Evolutionary conservation across 2,329 filamentous ascomycete species (phyloP).

Genomic region (Aspergillus thermomutatus): DNA sequence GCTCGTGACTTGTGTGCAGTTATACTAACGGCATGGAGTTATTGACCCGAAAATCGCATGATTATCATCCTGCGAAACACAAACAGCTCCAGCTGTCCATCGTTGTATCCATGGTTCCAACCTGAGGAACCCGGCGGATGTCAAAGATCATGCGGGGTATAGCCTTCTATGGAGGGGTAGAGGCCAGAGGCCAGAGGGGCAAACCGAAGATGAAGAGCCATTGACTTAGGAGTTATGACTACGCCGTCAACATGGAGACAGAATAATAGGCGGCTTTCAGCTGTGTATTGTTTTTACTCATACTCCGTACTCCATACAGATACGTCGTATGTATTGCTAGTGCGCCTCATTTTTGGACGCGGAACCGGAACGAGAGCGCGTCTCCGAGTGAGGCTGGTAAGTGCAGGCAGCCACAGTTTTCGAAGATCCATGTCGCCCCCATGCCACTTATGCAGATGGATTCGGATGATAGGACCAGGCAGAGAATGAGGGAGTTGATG

Average conservation of each 20-base stretch:
- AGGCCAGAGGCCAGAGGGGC: neutral
- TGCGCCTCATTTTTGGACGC: slow-evolving; percentile 3
- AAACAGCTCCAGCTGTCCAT: neutral
- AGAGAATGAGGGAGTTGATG: slow-evolving; percentile 1
- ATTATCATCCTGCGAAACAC: neutral
- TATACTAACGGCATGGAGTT: neutral
- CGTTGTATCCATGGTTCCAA: neutral
- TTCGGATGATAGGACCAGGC: neutral
- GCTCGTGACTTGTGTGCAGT: neutral
- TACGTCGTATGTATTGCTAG: neutral
- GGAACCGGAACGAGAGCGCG: slow-evolving; percentile 21
- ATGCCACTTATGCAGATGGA: slow-evolving; percentile 16
- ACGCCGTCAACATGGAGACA: neutral
- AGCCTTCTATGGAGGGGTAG: neutral
- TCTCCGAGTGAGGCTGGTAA: slow-evolving; percentile 25
- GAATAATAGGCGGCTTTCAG: neutral
- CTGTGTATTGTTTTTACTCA: neutral
- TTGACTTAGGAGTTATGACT: too few species aligned
- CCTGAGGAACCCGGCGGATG: neutral
- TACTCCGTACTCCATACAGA: too few species aligned
- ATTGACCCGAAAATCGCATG: neutral
- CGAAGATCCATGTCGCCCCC: slow-evolving; percentile 5
- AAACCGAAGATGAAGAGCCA: neutral
- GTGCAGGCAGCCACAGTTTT: slow-evolving; percentile 18
- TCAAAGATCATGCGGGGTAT: neutral